Evolutionary conservation across 2,329 filamentous ascomycete species (phyloP), one percentile per base, ranked within the genome.

Genomic region (Balansia obtecta): DNA sequence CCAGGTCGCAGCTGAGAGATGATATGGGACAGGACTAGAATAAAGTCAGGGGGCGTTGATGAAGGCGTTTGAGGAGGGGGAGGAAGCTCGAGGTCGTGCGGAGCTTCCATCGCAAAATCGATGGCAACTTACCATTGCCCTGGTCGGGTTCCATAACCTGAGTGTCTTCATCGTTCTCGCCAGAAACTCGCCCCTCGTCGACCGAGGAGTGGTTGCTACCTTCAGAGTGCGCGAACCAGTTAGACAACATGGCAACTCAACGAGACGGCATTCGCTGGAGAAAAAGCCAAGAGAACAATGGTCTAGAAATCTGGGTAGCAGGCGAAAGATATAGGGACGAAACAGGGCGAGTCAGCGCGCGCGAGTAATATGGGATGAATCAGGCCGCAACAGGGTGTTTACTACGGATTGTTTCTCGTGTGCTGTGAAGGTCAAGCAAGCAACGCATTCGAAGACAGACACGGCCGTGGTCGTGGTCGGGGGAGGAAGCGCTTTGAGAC

Each of bases 1-100:
- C 93, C 93, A 12, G 93, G 93, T 55, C 93, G 86, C 55, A 98
- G 77, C 71, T 98, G 93, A 48, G 90, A 95, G 64, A 98, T 97
- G 69, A 98, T 95, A 70, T 97, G 91, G 53, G 83, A 87, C 58
- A 98, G 85, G 62, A 98, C 93, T 95, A 49, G 45, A 32, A 44
- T 22, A 39, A 10, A 38, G 16, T 18, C 34, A 40, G 32, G 20
- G 30, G 10, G 10, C 3, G 42, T 49, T 20, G 45, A 33, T 33
- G 20, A 44, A 20, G 38, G 3, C 4, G 22, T 48, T 16, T 16
- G 33, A 15, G 22, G 38, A 11, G 16, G 33, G 3, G 27, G 9
- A 42, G n/a, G n/a, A 39, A 9, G 30, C 13, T 15, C 22, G 22
- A 27, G 22, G 41, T 2, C 18, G 12, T 16, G 33, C n/a, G 10